Base-by-base conservation (phyloP, 768 basidiomycete species). In the Serendipita sp. region DNA sequence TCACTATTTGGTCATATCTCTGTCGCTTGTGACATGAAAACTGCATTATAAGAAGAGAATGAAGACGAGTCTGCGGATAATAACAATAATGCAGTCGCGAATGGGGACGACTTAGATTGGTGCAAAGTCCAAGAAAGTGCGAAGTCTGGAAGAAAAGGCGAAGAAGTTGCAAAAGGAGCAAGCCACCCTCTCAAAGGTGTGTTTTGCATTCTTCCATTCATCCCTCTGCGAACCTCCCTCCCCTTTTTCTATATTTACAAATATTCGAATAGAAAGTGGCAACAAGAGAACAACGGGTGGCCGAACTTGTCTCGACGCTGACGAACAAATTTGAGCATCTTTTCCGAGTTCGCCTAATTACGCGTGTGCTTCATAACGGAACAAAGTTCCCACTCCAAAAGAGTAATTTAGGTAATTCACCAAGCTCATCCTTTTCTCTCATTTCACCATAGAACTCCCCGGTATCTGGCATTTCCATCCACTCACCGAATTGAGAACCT, bases 361-460 rank as follows among this genome's bases (percentile, higher is more conserved):
- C 38, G 23, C 23, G 23, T 23, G 23, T 23, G 23, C 23, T 23
- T 23, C 23, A 23, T 23, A 98, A 73, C 85, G 89, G 2, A 70
- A 68, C 68, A 98, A 97, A 74, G 70, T 89, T 2, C 91, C 93
- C 3, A 84, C 91, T 3, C 66, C 82, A 0, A 75, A 79, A 66
- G 89, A 97, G 72, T 91, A 97, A 74, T 95, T n/a, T n/a, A n/a
- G 91, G 92, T 85, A 89, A 52, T 98, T 94, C 77, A 95, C 91
- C 38, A 95, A 92, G 77, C 84, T 83, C 67, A 95, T 99, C 35
- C 80, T 99, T 2, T 83, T 91, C 73, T 90, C 91, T 1, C 96
- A 98, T 73, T 95, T 99, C 73, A 94, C 92, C 36, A 85, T 96
- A 66, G 95, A 98, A 75, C 78, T 92, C 2, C 95, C 96, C 7